phyloP scores from a whole-genome alignment of 1,284 basidiomycete genomes.

The Mycena citricolor region DNA sequence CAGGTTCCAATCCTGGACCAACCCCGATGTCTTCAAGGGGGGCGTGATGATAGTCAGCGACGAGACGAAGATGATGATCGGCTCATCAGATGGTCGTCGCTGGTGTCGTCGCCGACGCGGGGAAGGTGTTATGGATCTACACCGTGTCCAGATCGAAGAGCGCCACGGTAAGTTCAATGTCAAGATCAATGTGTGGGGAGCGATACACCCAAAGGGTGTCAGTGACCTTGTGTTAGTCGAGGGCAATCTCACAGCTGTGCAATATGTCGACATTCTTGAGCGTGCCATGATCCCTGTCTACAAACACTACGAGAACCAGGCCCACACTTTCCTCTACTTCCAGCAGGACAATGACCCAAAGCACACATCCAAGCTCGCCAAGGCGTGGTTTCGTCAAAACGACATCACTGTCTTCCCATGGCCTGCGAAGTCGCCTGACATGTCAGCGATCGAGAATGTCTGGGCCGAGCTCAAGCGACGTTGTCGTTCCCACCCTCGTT shows the following conservation, averaged over 20 bases:
- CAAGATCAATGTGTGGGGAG: slow-evolving; percentile 5
- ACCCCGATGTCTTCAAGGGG: not conserved
- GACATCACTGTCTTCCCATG: slow-evolving; percentile 25
- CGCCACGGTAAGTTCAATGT: not conserved
- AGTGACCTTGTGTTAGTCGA: not conserved
- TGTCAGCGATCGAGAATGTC: slow-evolving; percentile 24
- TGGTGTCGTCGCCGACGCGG: slow-evolving; percentile 8
- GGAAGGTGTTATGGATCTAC: not conserved
- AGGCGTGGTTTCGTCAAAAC: not conserved
- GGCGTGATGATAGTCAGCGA: not conserved
- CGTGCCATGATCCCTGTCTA: slow-evolving; percentile 3
- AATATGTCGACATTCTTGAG: slow-evolving; percentile 8
- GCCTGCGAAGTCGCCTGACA: slow-evolving; percentile 32
- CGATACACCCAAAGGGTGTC: slow-evolving; percentile 5
- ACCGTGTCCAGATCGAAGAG: slow-evolving; percentile 7
- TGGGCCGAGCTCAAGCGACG: slow-evolving; percentile 3
- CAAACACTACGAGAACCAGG: slow-evolving; percentile 6
- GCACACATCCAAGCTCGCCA: not conserved
- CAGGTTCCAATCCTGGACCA: not conserved
- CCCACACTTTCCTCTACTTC: slow-evolving; percentile 2
- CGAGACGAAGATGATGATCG: slow-evolving; percentile 1
- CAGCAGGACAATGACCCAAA: not conserved
- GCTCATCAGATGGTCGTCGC: not conserved
- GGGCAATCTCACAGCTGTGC: slow-evolving; percentile 3
- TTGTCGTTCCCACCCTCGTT: not conserved